phyloP scores from a whole-genome alignment of 2,329 filamentous ascomycete genomes.

The Aurifilum marmelostoma region DNA sequence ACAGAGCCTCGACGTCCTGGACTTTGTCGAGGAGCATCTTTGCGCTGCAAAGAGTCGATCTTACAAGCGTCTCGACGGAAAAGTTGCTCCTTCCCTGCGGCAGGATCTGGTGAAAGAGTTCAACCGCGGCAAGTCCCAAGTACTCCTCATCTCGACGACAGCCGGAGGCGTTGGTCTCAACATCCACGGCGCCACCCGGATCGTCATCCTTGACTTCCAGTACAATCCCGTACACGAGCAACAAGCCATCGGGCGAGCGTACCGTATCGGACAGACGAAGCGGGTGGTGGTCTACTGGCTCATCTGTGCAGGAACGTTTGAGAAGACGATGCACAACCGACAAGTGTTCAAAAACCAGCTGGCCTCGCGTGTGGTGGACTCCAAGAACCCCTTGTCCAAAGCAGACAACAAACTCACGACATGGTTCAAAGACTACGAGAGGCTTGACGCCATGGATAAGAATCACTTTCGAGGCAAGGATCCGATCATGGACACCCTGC shows the following conservation, averaged over 20 bases:
- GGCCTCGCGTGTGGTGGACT: conserved; percentile 78
- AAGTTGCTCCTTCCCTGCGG: conserved; percentile 57
- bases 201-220: conserved; percentile 82
- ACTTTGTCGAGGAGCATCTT: conserved; percentile 68
- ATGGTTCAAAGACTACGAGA: conserved; percentile 62
- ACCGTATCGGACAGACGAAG: conserved; percentile 81
- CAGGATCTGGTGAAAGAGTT: conserved; percentile 70
- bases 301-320: conserved; percentile 76
- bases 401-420: conserved; percentile 58
- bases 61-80: conserved; percentile 69
- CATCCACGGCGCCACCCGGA: conserved; percentile 79
- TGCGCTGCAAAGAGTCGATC: conserved; percentile 52
- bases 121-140: conserved; percentile 58
- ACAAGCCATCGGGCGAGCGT: conserved; percentile 84
- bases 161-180: conserved; percentile 86
- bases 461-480: conserved; percentile 64
- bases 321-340: conserved; percentile 73
- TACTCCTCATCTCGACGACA: conserved; percentile 81
- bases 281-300: conserved; percentile 85
- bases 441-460: conserved; percentile 56
- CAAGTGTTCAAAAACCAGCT: conserved; percentile 83
- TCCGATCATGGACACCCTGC: conserved; percentile 56
- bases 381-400: conserved; percentile 73
- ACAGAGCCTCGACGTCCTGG: conserved; percentile 68
- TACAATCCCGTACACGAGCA: conserved; percentile 83